Evolutionary conservation across 2,329 filamentous ascomycete species (phyloP).

Genomic region (Purpureocillium lavendulum): DNA sequence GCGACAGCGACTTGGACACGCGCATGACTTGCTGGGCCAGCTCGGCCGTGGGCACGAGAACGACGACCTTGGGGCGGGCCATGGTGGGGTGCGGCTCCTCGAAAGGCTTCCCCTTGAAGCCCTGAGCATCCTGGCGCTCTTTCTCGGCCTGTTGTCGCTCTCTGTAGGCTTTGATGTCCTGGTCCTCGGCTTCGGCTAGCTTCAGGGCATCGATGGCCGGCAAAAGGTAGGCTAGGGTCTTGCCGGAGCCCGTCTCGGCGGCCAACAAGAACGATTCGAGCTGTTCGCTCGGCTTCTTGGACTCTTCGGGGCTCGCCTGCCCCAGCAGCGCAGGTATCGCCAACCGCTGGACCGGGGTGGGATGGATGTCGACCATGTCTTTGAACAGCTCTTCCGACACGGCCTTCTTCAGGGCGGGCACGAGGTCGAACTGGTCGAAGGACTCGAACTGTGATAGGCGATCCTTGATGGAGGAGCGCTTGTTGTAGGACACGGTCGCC

Average conservation of each 20-base stretch:
- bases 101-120: conserved; percentile 53
- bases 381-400: conserved; percentile 66
- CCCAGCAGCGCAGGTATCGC: conserved; percentile 77
- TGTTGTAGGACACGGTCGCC: conserved; percentile 66
- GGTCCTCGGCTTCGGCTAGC: conserved; percentile 56
- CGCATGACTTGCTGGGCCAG: conserved; percentile 79
- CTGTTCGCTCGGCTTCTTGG: conserved; percentile 31
- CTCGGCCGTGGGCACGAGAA: conserved; percentile 88
- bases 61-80: conserved; percentile 72
- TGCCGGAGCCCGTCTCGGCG: conserved; percentile 94
- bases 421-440: conserved; percentile 73
- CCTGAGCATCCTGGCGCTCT: conserved; percentile 43
- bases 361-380: conserved; percentile 64
- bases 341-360: conserved; percentile 83
- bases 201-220: conserved; percentile 84
- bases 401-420: conserved; percentile 63
- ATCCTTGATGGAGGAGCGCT: conserved; percentile 43
- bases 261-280: conserved; percentile 63
- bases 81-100: conserved; percentile 64
- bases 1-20: conserved; percentile 74
- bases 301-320: conserved; percentile 26
- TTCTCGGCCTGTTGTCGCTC: conserved; percentile 46
- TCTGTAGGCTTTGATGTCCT: conserved; percentile 48
- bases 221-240: conserved; percentile 87
- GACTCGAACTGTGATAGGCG: conserved; percentile 60